Percentiles rank a stretch among this genome's conserved stretches.
Evolutionary conservation across 768 basidiomycete genomes (phyloP).

Genomic region (Leccinum arenicola): DNA sequence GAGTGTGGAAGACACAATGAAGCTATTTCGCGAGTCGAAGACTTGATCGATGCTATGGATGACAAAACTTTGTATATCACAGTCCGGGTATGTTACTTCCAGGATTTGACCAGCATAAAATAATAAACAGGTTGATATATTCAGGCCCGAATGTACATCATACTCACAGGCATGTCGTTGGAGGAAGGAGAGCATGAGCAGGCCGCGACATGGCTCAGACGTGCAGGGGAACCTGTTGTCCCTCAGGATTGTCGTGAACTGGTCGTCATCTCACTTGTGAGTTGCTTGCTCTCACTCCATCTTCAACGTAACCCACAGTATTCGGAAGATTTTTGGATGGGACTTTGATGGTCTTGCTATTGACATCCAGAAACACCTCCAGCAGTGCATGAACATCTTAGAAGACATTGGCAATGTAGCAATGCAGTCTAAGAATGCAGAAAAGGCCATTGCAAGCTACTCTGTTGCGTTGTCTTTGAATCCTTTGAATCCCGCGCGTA

Average conservation of each 20-base stretch:
- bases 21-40: background rate
- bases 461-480: background rate
- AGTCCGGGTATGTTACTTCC: background rate
- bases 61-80: background rate
- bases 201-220: background rate
- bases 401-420: too few relatives aligned
- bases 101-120: too few relatives aligned
- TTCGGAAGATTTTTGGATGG: slow-evolving; percentile 12
- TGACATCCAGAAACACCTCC: too few relatives aligned
- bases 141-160: slow-evolving; percentile 10
- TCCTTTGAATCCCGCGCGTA: background rate
- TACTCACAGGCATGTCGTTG: background rate
- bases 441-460: too few relatives aligned
- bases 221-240: too few relatives aligned
- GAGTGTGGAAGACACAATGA: slow-evolving; percentile 4
- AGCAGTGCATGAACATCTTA: too few relatives aligned
- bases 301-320: background rate
- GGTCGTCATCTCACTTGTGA: slow-evolving; percentile 8
- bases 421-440: too few relatives aligned
- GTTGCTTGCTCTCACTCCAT: background rate
- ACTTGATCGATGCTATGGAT: background rate
- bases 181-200: background rate
- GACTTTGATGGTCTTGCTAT: slow-evolving; percentile 3
- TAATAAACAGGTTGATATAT: background rate
- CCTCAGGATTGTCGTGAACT: background rate